phyloP scores from a whole-genome alignment of 106 monocot genomes.

The Dendrobium chrysotoxum region DNA sequence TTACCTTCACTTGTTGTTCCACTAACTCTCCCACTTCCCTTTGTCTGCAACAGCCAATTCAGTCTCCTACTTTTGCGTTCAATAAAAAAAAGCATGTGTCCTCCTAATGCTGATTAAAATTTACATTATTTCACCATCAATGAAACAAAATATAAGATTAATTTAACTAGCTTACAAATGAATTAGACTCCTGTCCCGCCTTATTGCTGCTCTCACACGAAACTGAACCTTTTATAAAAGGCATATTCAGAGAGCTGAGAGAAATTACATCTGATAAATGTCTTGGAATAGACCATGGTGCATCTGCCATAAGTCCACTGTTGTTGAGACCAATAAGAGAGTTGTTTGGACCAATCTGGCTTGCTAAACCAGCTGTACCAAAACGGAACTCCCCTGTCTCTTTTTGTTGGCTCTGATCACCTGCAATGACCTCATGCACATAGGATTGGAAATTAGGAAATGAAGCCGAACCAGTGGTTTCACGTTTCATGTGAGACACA shows the following conservation, averaged over 20 bases:
- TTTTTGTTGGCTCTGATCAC: no score
- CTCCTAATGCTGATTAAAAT: no score
- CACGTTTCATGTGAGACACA: neutral
- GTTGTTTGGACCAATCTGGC: slow-evolving; percentile 19
- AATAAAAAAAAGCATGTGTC: neutral
- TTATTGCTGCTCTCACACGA: slow-evolving; percentile 18
- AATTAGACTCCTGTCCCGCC: slow-evolving; percentile 15
- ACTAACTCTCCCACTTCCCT: slow-evolving; percentile 26
- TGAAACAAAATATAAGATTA: neutral
- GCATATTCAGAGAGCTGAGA: slow-evolving; percentile 15
- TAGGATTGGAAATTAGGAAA: no score
- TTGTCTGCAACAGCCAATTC: slow-evolving; percentile 26
- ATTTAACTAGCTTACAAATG: slow-evolving; percentile 19
- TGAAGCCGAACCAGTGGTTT: neutral
- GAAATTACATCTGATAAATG: slow-evolving; percentile 39
- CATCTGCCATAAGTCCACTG: slow-evolving; percentile 12
- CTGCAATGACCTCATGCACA: no score
- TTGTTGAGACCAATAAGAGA: slow-evolving; percentile 4
- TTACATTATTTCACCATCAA: neutral
- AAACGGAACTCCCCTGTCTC: neutral
- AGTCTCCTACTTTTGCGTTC: neutral
- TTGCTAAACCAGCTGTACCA: neutral
- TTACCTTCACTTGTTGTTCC: slow-evolving; percentile 37
- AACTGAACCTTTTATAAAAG: slow-evolving; percentile 1
- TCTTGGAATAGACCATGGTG: slow-evolving; percentile 22